These are phyloP conservation scores for Amaranthus hypochondriacus DNA, from an alignment of 148 eudicot genomes.

Conservation along the genomic window DNA sequence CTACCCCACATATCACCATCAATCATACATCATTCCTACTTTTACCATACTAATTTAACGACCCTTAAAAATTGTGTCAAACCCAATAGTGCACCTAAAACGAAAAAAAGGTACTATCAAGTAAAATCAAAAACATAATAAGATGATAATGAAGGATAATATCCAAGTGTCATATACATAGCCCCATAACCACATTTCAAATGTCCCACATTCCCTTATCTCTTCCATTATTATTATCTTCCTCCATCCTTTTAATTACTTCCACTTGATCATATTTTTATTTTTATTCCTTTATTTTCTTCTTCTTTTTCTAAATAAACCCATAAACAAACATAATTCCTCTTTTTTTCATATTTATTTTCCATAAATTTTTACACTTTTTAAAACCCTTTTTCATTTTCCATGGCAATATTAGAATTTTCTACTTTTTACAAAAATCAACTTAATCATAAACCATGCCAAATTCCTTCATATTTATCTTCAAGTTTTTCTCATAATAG, in stretches of 20 bases:
- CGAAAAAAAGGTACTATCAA: no score
- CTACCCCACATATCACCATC: no score
- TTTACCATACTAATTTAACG: no score
- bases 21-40: no score
- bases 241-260: no score
- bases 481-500: slow-evolving; percentile 27
- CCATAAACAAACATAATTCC: neutral
- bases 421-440: slow-evolving; percentile 36
- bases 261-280: no score
- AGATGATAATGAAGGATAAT: neutral
- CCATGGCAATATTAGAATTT: slow-evolving; percentile 77
- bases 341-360: neutral
- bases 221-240: no score
- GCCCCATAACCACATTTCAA: slow-evolving; percentile 21
- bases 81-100: neutral
- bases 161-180: slow-evolving; percentile 46
- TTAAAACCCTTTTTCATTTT: slow-evolving; percentile 7
- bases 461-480: slow-evolving; percentile 34
- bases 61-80: no score
- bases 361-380: neutral
- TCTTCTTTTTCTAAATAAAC: neutral
- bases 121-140: no score
- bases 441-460: slow-evolving; percentile 27
- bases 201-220: neutral
- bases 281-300: neutral